Evolutionary conservation across 2,329 filamentous ascomycete species (phyloP).

Genomic region (Fusarium neocosmosporiellum): DNA sequence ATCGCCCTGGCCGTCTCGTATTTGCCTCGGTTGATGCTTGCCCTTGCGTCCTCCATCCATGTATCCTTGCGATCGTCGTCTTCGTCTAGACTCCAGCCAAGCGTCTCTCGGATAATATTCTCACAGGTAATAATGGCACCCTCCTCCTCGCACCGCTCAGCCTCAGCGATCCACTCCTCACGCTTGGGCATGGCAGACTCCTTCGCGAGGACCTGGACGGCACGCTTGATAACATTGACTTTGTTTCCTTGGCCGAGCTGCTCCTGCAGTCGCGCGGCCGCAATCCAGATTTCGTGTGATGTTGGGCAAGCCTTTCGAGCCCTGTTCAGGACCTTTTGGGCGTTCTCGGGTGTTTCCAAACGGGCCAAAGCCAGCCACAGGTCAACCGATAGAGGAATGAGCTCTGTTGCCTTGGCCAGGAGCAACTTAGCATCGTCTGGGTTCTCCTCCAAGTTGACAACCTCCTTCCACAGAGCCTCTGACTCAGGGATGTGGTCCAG

Average conservation of each 20-base stretch:
- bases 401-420: constrained; percentile 93
- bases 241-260: constrained; percentile 82
- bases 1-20: constrained; percentile 95
- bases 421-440: constrained; percentile 87
- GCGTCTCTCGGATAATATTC: constrained; percentile 90
- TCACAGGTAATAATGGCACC: constrained; percentile 87
- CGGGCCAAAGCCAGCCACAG: constrained; percentile 94
- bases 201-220: constrained; percentile 86
- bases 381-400: constrained; percentile 93
- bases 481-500: constrained; percentile 94
- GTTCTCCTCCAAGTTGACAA: constrained; percentile 94
- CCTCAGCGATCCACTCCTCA: constrained; percentile 96
- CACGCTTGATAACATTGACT: constrained; percentile 94
- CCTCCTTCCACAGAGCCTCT: constrained; percentile 97
- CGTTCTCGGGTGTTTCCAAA: constrained; percentile 89
- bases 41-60: constrained; percentile 93
- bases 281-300: constrained; percentile 96
- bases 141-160: constrained; percentile 94
- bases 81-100: constrained; percentile 93
- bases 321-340: constrained; percentile 93
- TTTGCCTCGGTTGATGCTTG: constrained; percentile 81
- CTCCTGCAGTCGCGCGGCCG: constrained; percentile 90
- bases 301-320: constrained; percentile 94
- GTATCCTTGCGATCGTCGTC: constrained; percentile 96
- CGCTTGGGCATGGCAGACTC: constrained; percentile 97